These are phyloP conservation scores for Colletotrichum liaoningense DNA, from an alignment of 2,329 filamentous ascomycete genomes.

Conservation along the genomic window DNA sequence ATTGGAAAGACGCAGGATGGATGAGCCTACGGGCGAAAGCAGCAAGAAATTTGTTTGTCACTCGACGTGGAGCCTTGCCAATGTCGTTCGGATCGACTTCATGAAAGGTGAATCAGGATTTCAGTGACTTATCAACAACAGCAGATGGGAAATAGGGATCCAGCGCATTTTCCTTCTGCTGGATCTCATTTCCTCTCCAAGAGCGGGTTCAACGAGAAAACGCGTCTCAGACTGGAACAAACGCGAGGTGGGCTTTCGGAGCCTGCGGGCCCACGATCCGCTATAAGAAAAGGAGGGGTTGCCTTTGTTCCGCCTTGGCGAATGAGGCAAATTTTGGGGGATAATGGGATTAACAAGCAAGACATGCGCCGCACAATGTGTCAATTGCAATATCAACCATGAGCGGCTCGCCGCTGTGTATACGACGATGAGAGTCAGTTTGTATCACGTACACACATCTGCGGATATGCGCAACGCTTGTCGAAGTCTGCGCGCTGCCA, in stretches of 20 bases:
- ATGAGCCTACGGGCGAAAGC: no score
- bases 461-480: not conserved
- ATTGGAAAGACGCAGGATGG: not conserved
- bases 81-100: not conserved
- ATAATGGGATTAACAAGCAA: not conserved
- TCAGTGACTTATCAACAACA: not conserved
- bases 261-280: not conserved
- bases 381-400: not conserved
- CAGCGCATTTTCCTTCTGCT: not conserved
- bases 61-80: not conserved
- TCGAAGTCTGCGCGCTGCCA: not conserved
- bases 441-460: not conserved
- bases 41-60: not conserved
- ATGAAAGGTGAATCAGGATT: not conserved
- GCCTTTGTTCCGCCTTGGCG: slow-evolving; percentile 8
- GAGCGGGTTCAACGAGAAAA: not conserved
- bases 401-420: not conserved
- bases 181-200: not conserved
- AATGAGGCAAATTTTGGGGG: slow-evolving; percentile 37
- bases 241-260: not conserved
- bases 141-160: not conserved
- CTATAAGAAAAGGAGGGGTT: not conserved
- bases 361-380: not conserved
- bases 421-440: not conserved
- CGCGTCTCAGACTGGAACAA: not conserved